A percentile compares a stretch with the other conserved stretches of the same genome.
Conservation (phyloP, 371 early-diverging fungal species). For the Apophysomyces elegans region DNA sequence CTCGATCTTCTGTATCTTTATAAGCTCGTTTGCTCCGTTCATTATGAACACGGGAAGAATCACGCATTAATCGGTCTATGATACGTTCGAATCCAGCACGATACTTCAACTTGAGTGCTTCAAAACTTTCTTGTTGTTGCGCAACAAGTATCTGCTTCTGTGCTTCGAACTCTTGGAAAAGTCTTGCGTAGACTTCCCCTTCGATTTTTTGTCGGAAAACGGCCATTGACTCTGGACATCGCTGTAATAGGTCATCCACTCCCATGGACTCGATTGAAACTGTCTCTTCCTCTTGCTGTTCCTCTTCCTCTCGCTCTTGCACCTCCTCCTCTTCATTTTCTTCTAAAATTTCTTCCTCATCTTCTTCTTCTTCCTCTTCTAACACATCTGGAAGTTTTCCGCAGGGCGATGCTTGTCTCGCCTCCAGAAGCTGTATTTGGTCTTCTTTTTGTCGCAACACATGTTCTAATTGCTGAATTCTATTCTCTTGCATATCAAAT, state of each 20-base stretch:
- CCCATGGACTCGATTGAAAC: neutral
- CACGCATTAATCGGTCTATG: conserved; percentile 19
- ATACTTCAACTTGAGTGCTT: conserved; percentile 23
- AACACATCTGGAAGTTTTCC: conserved; percentile 1
- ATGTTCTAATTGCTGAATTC: neutral
- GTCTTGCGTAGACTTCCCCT: neutral
- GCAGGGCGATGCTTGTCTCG: neutral
- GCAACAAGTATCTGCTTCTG: conserved; percentile 19
- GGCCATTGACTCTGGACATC: neutral
- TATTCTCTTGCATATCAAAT: neutral
- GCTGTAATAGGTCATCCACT: neutral
- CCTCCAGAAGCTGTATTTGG: neutral
- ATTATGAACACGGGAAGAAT: conserved; percentile 19
- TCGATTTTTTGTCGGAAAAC: neutral
- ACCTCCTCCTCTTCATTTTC: conserved; percentile 12
- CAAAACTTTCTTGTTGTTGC: conserved; percentile 22
- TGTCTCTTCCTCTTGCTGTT: conserved; percentile 1
- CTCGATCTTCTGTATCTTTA: conserved; percentile 21
- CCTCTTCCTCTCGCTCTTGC: conserved; percentile 5
- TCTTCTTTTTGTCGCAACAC: conserved; percentile 1
- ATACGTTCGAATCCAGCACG: conserved; percentile 23
- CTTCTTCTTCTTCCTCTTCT: conserved; percentile 2
- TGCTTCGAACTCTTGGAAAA: conserved; percentile 15
- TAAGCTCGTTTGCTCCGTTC: conserved; percentile 20
- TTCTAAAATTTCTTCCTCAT: neutral